Conservation (phyloP, 202 grass and related monocot species). For the Musa balbisiana region DNA sequence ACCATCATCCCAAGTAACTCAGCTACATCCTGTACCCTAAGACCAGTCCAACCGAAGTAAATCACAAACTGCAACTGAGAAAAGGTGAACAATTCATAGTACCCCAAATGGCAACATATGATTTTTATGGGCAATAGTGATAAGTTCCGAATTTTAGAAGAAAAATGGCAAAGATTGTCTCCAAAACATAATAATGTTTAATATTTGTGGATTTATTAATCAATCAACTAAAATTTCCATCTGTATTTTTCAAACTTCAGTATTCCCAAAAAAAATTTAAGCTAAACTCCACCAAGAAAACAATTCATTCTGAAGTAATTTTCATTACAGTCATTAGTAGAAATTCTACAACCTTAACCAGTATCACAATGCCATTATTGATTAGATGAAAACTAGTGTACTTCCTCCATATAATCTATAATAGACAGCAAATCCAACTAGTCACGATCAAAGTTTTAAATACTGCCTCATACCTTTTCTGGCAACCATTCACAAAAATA, state of each 20-base stretch:
- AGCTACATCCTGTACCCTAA: constrained; percentile 74
- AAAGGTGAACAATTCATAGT: neutral
- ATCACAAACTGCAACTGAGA: constrained; percentile 8
- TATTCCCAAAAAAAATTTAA: neutral
- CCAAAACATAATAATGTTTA: no score
- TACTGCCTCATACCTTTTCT: no score
- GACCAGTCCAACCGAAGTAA: constrained; percentile 26
- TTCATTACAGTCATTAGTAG: neutral
- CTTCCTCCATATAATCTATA: no score
- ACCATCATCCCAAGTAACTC: constrained; percentile 98
- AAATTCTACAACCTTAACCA: neutral
- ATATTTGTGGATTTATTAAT: neutral
- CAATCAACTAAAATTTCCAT: neutral
- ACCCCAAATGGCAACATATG: neutral
- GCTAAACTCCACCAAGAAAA: neutral
- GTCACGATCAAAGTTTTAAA: no score
- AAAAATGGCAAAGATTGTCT: neutral
- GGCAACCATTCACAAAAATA: no score
- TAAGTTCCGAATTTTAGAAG: neutral
- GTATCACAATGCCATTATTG: neutral
- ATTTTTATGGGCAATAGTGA: neutral
- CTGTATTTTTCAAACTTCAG: no score
- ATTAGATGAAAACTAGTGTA: neutral
- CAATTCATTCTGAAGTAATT: neutral
- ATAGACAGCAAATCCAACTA: no score